Evolutionary conservation across 176 grass and related monocot genomes (phyloP), one percentile per base, ranked within the genome.

Genomic region (Hyparrhenia diplandra): DNA sequence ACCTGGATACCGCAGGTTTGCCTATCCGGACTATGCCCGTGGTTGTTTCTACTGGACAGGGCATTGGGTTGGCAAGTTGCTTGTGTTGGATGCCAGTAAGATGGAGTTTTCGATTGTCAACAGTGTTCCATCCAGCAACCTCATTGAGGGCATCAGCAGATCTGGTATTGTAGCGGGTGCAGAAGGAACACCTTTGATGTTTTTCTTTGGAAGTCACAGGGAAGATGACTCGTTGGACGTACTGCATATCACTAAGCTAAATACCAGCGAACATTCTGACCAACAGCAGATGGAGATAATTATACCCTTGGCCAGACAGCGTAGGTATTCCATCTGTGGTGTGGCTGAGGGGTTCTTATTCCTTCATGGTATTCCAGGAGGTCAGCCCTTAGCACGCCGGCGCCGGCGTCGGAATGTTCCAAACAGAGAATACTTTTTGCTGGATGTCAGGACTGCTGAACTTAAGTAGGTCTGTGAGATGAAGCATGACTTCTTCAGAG

Each of bases 71-170:
- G 40, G 49, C 4, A 64, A 34, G 12, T 13, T 32, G n/a, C 57
- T 85, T 21, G 32, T 65, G 24, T 34, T 79, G 2, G 42, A 85
- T 31, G 21, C 43, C 1, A 1, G 31, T 6, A 80, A 1, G 13
- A 86, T 80, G 69, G 60, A 86, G 45, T 80, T 80, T 6, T 86
- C 68, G 4, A 55, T 61, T 18, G 17, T 85, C 31, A 35, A 63
- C 21, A 6, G 30, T 37, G 40, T 11, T 0, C 67, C 37, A 8
- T 28, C 2, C 39, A 43, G 39, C 20, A 8, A 23, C 13, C 39
- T 5, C 14, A 42, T 28, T 24, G 3, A 51, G 5, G 21, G 12
- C 21, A 11, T 25, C 12, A 55, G 52, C 2, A n/a, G 21, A 55
- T 55, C 28, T 2, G 5, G 75, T 21, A 8, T 77, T 69, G 73